Base-by-base conservation (phyloP, 768 basidiomycete species). In the Mycena galericulata region DNA sequence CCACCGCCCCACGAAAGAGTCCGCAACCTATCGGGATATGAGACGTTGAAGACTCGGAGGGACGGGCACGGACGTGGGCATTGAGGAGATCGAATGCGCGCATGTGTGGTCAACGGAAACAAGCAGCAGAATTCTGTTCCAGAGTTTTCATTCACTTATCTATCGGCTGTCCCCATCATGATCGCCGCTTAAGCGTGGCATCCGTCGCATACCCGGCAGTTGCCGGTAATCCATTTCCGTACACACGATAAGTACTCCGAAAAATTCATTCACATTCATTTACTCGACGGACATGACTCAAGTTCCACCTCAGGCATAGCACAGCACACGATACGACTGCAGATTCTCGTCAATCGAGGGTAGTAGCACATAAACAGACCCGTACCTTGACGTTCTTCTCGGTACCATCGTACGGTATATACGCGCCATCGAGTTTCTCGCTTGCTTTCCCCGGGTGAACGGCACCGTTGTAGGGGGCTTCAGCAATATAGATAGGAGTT, bases 381-480 rank as follows among this genome's bases (percentile, higher is more conserved):
- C 80, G 56, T 53, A 88, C 89, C 76, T 83, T 80, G 36, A 89
- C 75, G 45, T 82, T 78, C 75, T 87, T 83, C 81, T 92, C 90
- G 8, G 74, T 80, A 24, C 81, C 77, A 53, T 79, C 84, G 61
- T 85, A 87, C 4, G 90, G 83, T 55, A 92, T 87, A 69, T 85
- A 89, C 17, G 87, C 88, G 14, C 87, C 88, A 61, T 88, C 85
- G 51, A 86, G 78, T 43, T 83, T 83, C 73, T 84, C 82, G 71
- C 87, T 85, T 32, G 83, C 84, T 77, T 92, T 93, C n/a, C 91
- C 92, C 8, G 91, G 90, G 74, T 89, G 85, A 36, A 84, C 80
- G 11, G 82, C 84, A 24, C 79, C 81, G 15, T 87, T 79, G 79
- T 89, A 75, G 14, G 82, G 79, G 4, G 89, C 92, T 72, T 88